Conservation (phyloP, 306 rosid genomes). For the Fagus sylvatica region DNA sequence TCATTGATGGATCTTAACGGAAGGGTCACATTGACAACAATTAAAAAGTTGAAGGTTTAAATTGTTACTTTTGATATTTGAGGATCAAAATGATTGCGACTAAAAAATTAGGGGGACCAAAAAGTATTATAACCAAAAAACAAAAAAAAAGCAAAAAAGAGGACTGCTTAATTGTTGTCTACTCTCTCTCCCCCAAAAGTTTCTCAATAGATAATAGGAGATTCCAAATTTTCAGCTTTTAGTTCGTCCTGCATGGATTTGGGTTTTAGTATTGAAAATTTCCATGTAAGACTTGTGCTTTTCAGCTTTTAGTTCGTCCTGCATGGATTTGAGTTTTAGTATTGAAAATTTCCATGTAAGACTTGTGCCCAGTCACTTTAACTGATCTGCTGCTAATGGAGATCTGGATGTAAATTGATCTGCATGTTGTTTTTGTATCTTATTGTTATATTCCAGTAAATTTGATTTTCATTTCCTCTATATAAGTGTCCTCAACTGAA, state of each 20-base stretch:
- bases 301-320: conserved; percentile 52
- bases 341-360: conserved; percentile 27
- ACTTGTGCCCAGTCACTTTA: conserved; percentile 26
- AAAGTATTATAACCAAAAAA: neutral
- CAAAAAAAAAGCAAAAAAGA: too few species aligned
- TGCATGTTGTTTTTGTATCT: neutral
- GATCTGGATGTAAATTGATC: conserved; percentile 24
- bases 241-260: conserved; percentile 55
- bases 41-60: too few species aligned
- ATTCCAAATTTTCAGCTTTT: conserved; percentile 50
- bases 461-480: neutral
- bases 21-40: too few species aligned
- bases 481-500: neutral
- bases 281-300: conserved; percentile 31
- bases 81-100: too few species aligned
- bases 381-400: conserved; percentile 25
- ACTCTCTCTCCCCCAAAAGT: conserved; percentile 14
- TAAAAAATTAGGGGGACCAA: too few species aligned
- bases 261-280: conserved; percentile 22
- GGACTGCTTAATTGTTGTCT: conserved; percentile 8
- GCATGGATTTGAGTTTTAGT: conserved; percentile 43
- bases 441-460: neutral
- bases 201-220: conserved; percentile 24
- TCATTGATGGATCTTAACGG: too few species aligned
- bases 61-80: too few species aligned